A percentile compares a stretch with the other conserved stretches of the same genome.
phyloP scores from a whole-genome alignment of 805 yeast species.

The Cyberlindnera xishuangbannaensis region DNA sequence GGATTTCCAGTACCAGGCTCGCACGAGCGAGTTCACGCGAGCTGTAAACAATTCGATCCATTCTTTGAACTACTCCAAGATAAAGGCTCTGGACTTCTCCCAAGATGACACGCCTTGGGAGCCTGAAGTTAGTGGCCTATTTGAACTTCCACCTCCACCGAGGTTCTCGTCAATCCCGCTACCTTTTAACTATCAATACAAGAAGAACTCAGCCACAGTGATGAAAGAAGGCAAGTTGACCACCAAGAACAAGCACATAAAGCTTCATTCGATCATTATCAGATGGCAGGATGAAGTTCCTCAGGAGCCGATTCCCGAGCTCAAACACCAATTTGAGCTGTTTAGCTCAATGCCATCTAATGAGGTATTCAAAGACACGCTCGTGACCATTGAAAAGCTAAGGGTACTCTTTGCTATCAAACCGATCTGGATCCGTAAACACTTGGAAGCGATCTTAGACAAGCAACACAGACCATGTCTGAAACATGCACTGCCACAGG shows the following conservation, averaged over 20 bases:
- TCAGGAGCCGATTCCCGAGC: conserved; percentile 39
- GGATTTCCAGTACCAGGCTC: conserved; percentile 75
- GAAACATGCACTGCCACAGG: conserved; percentile 77
- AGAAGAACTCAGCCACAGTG: conserved; percentile 57
- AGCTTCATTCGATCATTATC: conserved; percentile 48
- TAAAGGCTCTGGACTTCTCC: conserved; percentile 32
- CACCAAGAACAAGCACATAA: conserved; percentile 38
- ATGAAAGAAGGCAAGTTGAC: conserved; percentile 44
- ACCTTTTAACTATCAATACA: conserved; percentile 75
- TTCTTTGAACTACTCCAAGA: conserved; percentile 35
- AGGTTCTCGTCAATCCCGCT: conserved; percentile 68
- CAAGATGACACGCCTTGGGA: conserved; percentile 34
- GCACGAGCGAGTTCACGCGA: conserved; percentile 44
- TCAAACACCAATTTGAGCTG: conserved; percentile 39
- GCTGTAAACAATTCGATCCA: conserved; percentile 36
- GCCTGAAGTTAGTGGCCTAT: conserved; percentile 18
- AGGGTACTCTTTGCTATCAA: conserved; percentile 53
- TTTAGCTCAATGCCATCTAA: conserved; percentile 28
- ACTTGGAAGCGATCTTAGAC: conserved; percentile 52
- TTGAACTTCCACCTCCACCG: conserved; percentile 82
- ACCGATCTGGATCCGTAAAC: conserved; percentile 84
- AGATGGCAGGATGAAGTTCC: conserved; percentile 48
- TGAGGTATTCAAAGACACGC: conserved; percentile 24
- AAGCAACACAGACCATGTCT: conserved; percentile 38
- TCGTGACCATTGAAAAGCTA: conserved; percentile 26